A percentile compares a stretch with the other conserved stretches of the same genome.
Evolutionary conservation across 2,329 filamentous ascomycete genomes (phyloP).

Genomic region (Leptographium radiaticola): DNA sequence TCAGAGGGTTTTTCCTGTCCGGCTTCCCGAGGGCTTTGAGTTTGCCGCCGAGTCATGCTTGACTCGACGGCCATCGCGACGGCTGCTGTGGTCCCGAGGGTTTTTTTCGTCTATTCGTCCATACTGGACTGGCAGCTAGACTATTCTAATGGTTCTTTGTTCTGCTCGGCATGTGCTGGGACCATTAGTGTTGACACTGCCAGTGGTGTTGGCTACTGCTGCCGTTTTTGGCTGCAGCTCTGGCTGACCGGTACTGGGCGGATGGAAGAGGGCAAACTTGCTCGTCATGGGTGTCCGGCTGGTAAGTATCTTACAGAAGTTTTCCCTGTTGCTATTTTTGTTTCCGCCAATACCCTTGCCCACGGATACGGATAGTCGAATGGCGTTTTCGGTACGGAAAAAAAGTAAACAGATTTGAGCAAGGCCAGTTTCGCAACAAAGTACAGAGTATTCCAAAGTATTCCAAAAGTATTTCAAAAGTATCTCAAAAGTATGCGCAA

Average conservation of each 20-base stretch:
- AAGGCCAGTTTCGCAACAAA: no score
- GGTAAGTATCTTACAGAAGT: conserved; percentile 10
- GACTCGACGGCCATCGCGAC: conserved; percentile 6
- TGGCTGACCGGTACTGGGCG: no score
- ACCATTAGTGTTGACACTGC: no score
- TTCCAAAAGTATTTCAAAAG: background rate
- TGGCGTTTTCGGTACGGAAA: background rate
- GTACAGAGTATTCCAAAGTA: no score
- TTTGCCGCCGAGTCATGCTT: no score
- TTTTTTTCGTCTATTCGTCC: background rate
- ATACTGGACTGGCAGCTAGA: background rate
- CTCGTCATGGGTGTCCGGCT: conserved; percentile 6
- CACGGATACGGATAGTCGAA: background rate
- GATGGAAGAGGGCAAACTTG: no score
- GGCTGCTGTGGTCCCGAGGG: conserved; percentile 12
- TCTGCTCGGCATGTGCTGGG: background rate
- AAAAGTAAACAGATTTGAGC: background rate
- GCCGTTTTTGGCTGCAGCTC: no score
- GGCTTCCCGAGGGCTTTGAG: conserved; percentile 13
- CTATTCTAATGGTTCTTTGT: background rate
- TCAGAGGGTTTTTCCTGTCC: conserved; percentile 7
- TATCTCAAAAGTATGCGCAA: no score
- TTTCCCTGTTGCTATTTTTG: background rate
- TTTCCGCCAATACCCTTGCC: background rate
- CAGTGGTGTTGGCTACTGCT: no score